A percentile compares a stretch with the other conserved stretches of the same genome.
These are phyloP conservation scores for Hymenoscyphus fraxineus DNA, from an alignment of 2,329 filamentous ascomycete species.

Conservation along the genomic window DNA sequence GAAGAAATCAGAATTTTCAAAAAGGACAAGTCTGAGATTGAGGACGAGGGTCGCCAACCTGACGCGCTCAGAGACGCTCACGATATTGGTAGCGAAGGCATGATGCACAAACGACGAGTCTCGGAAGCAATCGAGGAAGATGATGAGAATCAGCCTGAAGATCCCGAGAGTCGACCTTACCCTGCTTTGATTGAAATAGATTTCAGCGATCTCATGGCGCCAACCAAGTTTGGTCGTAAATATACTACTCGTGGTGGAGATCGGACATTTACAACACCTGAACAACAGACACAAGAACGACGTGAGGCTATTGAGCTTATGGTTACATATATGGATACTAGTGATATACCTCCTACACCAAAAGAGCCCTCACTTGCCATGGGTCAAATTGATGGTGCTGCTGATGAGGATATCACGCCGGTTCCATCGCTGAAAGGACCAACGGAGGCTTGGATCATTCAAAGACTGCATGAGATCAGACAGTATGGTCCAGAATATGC, in stretches of 20 bases:
- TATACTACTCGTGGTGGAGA: conserved; percentile 54
- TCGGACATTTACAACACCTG: conserved; percentile 48
- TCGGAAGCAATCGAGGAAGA: conserved; percentile 51
- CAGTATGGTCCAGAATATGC: conserved; percentile 31
- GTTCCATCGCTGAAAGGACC: conserved; percentile 26
- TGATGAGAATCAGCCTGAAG: conserved; percentile 34
- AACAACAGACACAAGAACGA: conserved; percentile 53
- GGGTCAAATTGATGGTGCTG: conserved; percentile 15
- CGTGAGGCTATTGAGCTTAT: conserved; percentile 59
- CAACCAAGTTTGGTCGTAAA: conserved; percentile 43
- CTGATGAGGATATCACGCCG: conserved; percentile 10
- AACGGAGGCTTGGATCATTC: conserved; percentile 27
- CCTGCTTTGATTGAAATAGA: conserved; percentile 45
- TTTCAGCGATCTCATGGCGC: conserved; percentile 36
- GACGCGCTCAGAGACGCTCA: conserved; percentile 69
- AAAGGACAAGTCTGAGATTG: conserved; percentile 57
- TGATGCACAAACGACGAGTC: conserved; percentile 58
- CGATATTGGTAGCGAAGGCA: conserved; percentile 70
- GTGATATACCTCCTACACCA: conserved; percentile 34
- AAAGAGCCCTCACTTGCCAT: conserved; percentile 30
- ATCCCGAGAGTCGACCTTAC: conserved; percentile 50
- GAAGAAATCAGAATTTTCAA: conserved; percentile 66
- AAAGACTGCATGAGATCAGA: conserved; percentile 32
- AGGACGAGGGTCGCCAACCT: conserved; percentile 63
- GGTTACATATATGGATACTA: conserved; percentile 38